Evolutionary conservation across 129 eudicot genomes (phyloP), one percentile per base, ranked within the genome.

Genomic region (Arctium minus): DNA sequence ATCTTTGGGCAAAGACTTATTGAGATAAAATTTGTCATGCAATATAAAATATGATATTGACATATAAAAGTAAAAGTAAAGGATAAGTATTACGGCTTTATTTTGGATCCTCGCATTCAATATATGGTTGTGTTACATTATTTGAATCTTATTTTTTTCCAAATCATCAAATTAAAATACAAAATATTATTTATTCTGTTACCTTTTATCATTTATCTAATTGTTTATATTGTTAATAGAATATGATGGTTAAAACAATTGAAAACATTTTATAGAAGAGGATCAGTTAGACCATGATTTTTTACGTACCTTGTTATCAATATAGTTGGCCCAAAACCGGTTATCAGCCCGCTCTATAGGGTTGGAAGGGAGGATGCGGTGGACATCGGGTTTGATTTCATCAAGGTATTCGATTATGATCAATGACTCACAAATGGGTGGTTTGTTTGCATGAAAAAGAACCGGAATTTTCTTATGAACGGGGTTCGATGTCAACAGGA

Each of bases 281-380:
- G n/a, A n/a, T n/a, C n/a, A n/a, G 27, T 22, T 22, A 42, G 50
- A 15, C 1, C 65, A 8, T 3, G 75, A 72, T 35, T 2, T 10
- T 17, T 15, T 17, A 12, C 9, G 6, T 56, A 85, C 88, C 88
- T 84, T 68, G 10, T 73, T 70, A 74, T 88, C 87, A 73, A 85
- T 72, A 42, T 84, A 85, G 13, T 79, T 75, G 2, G 87, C 81
- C 87, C 89, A 85, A 50, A 76, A 88, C 17, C 89, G 88, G 10
- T 85, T 76, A 10, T 18, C 74, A 22, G 91, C 88, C 27, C 83
- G 84, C 70, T 86, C 84, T 10, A 22, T 27, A 37, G 86, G 85
- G 76, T 85, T 74, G 11, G 85, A 74, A 5, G 88, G 85, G 32
- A 88, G 76, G 38, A 88, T 56, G 50, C 72, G 65, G n/a, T 84